A percentile compares a stretch with the other conserved stretches of the same genome.
Conservation (phyloP, 176 grass and related monocot genomes). For the Rhynchospora breviuscula region DNA sequence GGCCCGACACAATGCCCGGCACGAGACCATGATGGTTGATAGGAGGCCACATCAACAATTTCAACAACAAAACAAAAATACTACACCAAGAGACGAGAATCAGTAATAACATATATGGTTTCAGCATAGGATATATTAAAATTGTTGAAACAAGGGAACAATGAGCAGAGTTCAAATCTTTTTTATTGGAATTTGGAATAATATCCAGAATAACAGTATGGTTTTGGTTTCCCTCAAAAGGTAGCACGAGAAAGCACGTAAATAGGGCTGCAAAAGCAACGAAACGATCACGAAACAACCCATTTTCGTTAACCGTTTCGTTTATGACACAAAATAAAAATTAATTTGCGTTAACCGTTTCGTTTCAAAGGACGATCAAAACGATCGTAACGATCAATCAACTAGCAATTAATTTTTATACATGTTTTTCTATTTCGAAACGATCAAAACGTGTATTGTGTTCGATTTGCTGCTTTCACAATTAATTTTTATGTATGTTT, state of each 20-base stretch:
- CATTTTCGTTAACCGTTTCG: too few relatives aligned
- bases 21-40: slow-evolving; percentile 59
- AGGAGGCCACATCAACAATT: slow-evolving; percentile 21
- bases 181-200: not conserved
- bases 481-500: too few relatives aligned
- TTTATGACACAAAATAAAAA: too few relatives aligned
- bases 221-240: not conserved
- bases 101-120: not conserved
- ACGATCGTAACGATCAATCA: too few relatives aligned
- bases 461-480: too few relatives aligned
- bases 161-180: not conserved
- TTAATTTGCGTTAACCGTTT: too few relatives aligned
- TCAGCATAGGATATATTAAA: not conserved
- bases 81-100: not conserved
- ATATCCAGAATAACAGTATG: not conserved
- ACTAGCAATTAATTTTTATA: too few relatives aligned
- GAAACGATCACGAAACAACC: too few relatives aligned
- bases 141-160: not conserved
- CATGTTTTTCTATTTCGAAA: too few relatives aligned
- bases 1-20: slow-evolving; percentile 49
- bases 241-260: not conserved
- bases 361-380: too few relatives aligned
- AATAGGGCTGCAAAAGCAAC: too few relatives aligned
- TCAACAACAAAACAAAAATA: not conserved
- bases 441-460: too few relatives aligned